A percentile compares a stretch with the other conserved stretches of the same genome.
phyloP scores from a whole-genome alignment of 139 green algal genomes.

The Closterium sp. region DNA sequence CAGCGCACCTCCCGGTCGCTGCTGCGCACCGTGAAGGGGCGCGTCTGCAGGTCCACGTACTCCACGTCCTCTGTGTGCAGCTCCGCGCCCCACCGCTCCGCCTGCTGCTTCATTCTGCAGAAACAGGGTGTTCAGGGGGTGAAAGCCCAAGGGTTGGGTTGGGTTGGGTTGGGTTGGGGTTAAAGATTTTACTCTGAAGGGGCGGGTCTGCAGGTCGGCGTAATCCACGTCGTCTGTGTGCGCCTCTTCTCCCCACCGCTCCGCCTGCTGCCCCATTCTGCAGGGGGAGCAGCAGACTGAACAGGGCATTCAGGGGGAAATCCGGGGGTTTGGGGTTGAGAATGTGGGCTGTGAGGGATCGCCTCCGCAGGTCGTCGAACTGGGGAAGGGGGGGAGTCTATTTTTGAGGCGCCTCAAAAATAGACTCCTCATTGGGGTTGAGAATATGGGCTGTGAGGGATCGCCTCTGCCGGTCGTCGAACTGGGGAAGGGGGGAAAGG shows the following conservation, averaged over 20 bases:
- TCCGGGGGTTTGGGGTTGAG: too few species aligned
- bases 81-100: constrained; percentile 88
- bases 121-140: neutral
- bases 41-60: constrained; percentile 71
- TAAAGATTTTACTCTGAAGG: constrained; percentile 62
- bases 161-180: neutral
- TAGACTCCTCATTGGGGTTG: too few species aligned
- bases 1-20: constrained; percentile 60
- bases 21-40: constrained; percentile 61
- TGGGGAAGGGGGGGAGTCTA: too few species aligned
- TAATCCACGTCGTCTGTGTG: constrained; percentile 89
- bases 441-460: too few species aligned
- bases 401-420: too few species aligned
- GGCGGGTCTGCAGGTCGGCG: constrained; percentile 77
- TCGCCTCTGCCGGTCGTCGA: too few species aligned
- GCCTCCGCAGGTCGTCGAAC: constrained; percentile 72
- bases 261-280: constrained; percentile 87
- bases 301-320: too few species aligned
- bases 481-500: too few species aligned
- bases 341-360: too few species aligned
- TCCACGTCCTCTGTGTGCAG: constrained; percentile 93
- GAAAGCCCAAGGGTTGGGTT: neutral
- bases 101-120: constrained; percentile 84
- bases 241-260: constrained; percentile 87
- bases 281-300: too few species aligned